Base-by-base conservation (phyloP, 345 rosid genomes). In the Gynandropsis gynandra region DNA sequence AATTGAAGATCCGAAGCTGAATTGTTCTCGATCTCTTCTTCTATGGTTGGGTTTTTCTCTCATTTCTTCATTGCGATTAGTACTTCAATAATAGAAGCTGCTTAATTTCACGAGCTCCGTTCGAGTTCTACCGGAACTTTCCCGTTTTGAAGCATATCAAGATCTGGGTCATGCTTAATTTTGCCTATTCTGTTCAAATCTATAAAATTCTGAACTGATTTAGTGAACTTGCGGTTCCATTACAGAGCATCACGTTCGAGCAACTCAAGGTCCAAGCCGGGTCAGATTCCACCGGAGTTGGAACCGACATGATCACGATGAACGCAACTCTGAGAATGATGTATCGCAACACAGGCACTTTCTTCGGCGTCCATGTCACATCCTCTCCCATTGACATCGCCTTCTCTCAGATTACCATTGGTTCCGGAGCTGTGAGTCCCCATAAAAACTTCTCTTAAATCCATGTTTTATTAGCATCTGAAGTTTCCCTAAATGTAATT, bases 281-380 rank as follows among this genome's bases (percentile, higher is more conserved):
- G 18, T 80, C 93, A 11, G 98, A 87, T 77, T 62, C 64, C 0
- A 72, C 83, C 1, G 96, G 95, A 12, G 89, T 90, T 18, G 78
- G 96, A 24, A 90, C 98, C n/a, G 96, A 80, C 48, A 87, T 87
- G 98, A 80, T 90, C 64, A 66, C 82, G 1, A 73, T 82, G 61
- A 87, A 87, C 52, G 83, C 98, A 12, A 87, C 92, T 0, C 50
- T 82, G 54, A 90, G 69, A 60, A 68, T 90, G 78, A 54, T 71
- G 42, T 90, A 90, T 33, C 71, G 92, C 4, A 90, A 87, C 84
- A 82, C 80, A 0, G 98, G 96, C 36, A 83, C 96, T 7, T 90
- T 90, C 64, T 90, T 90, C 42, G 98, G 98, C 9, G 92, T 87
- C 43, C 96, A 87, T 52, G 98, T 87, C 9, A 65, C 83, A 4